Conservation (phyloP, 345 rosid species). For the Lenwebbia sp. region DNA sequence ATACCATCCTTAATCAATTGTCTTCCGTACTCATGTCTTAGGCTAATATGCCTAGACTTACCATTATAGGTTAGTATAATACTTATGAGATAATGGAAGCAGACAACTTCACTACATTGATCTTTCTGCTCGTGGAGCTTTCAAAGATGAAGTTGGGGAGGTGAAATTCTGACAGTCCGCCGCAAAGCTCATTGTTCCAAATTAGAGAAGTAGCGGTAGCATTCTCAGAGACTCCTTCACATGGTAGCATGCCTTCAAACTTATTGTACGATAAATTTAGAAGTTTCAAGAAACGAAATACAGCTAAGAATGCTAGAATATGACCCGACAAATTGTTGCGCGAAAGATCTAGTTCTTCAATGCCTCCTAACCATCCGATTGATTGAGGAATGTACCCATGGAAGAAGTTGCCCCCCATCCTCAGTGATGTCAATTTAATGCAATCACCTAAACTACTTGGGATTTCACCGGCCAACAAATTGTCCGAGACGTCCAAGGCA, state of each 20-base stretch:
- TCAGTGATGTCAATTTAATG: neutral
- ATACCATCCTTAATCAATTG: too few relatives aligned
- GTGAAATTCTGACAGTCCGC: neutral
- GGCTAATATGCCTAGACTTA: too few relatives aligned
- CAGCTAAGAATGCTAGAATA: accelerated
- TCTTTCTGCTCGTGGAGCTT: neutral
- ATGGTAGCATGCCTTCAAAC: neutral
- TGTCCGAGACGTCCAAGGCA: neutral
- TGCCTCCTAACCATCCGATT: neutral
- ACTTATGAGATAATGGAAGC: neutral
- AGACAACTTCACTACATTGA: neutral
- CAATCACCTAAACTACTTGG: neutral
- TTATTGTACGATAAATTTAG: neutral
- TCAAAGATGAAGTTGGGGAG: neutral
- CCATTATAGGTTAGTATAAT: too few relatives aligned
- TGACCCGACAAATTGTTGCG: neutral
- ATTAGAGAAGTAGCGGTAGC: neutral
- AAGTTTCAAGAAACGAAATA: neutral
- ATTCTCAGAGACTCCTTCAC: neutral
- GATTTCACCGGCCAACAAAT: neutral
- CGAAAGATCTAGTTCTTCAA: neutral
- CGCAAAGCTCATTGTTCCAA: neutral
- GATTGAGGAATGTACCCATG: neutral
- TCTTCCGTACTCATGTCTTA: too few relatives aligned
- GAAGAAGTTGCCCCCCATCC: neutral